A percentile compares a stretch with the other conserved stretches of the same genome.
phyloP scores from a whole-genome alignment of 352 stramenopile genomes.

The Elongisporangium anandrum region DNA sequence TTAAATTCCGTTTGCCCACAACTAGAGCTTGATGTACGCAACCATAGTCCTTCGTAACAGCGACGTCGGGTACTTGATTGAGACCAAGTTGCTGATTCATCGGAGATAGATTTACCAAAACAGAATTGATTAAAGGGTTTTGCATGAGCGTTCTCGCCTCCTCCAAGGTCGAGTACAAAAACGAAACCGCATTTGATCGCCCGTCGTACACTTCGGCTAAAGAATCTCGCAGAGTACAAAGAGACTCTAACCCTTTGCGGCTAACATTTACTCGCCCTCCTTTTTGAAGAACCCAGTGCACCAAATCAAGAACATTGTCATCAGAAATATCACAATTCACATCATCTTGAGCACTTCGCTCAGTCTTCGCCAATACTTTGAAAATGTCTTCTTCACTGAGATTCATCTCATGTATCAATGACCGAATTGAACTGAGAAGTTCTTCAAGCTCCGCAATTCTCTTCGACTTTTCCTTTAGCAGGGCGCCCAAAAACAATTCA shows the following conservation, averaged over 20 bases:
- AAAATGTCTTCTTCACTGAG: conserved; percentile 46
- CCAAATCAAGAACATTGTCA: conserved; percentile 16
- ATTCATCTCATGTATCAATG: conserved; percentile 32
- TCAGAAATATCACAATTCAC: not conserved
- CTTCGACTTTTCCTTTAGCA: conserved; percentile 63
- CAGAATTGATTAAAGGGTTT: conserved; percentile 12
- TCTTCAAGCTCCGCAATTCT: conserved; percentile 52
- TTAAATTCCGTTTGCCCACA: conserved; percentile 23
- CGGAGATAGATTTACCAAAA: conserved; percentile 8
- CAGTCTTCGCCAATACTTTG: conserved; percentile 3
- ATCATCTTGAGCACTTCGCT: not conserved
- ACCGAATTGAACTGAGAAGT: conserved; percentile 32
- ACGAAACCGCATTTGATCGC: conserved; percentile 32
- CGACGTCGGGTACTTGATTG: conserved; percentile 13
- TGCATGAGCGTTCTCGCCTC: conserved; percentile 38
- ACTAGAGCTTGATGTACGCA: conserved; percentile 29
- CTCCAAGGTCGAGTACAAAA: conserved; percentile 37
- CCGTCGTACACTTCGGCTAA: conserved; percentile 42
- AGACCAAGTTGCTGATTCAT: conserved; percentile 4
- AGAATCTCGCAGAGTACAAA: conserved; percentile 19
- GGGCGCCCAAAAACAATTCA: conserved; percentile 29
- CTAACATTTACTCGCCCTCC: conserved; percentile 43
- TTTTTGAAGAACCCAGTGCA: conserved; percentile 36
- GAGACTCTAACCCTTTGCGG: conserved; percentile 18
- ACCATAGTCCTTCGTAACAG: conserved; percentile 9